Percentiles rank a stretch among this genome's conserved stretches.
These are phyloP conservation scores for Micromonas pusilla DNA, from an alignment of 139 green algal genomes.

Conservation along the genomic window DNA sequence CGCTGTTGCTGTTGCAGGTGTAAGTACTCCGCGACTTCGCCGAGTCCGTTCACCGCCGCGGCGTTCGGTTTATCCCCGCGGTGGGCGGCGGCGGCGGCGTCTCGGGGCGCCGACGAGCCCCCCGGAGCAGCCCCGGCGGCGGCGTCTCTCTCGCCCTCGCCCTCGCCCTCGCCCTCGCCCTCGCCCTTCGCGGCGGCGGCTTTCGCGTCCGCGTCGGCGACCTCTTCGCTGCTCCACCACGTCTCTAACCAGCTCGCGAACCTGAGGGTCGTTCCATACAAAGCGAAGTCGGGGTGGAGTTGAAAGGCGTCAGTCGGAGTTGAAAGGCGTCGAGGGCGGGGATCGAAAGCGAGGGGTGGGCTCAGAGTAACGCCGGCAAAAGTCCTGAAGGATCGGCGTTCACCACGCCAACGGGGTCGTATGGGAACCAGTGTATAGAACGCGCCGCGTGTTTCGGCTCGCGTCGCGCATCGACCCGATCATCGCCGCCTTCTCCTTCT, in stretches of 20 bases:
- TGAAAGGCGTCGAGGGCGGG: too few species aligned
- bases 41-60: background rate
- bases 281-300: too few species aligned
- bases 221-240: constrained; percentile 19
- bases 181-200: background rate
- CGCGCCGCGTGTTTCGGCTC: constrained; percentile 88
- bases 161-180: background rate
- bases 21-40: constrained; percentile 64
- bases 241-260: constrained; percentile 51
- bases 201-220: too few species aligned
- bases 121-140: too few species aligned
- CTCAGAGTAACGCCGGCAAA: too few species aligned
- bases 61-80: background rate
- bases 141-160: constrained; percentile 8
- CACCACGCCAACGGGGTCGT: too few species aligned
- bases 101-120: too few species aligned
- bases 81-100: background rate
- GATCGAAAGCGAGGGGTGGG: too few species aligned
- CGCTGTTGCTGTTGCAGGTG: background rate
- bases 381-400: too few species aligned
- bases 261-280: too few species aligned
- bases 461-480: constrained; percentile 38
- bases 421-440: too few species aligned
- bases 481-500: constrained; percentile 41
- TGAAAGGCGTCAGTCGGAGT: too few species aligned